These are phyloP conservation scores for Candida ipomoeae DNA, from an alignment of 805 yeast species.

Conservation along the genomic window DNA sequence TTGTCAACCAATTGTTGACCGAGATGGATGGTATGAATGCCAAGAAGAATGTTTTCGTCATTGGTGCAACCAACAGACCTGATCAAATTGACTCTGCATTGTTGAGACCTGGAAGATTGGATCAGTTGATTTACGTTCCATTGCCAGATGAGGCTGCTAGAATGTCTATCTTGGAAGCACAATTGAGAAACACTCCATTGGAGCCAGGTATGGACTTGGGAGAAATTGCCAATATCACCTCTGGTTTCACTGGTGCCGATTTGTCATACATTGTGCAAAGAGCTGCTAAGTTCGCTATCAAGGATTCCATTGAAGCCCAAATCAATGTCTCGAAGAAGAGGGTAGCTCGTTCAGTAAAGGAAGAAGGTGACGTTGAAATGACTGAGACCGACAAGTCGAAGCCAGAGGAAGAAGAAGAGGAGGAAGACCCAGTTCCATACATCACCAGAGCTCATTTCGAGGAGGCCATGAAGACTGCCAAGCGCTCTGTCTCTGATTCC, in stretches of 20 bases:
- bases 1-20: constrained; percentile 90
- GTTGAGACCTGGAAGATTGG: constrained; percentile 98
- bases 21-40: constrained; percentile 99
- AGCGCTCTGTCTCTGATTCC: constrained; percentile 94
- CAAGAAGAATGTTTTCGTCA: constrained; percentile 96
- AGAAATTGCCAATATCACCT: constrained; percentile 90
- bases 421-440: constrained; percentile 89
- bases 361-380: constrained; percentile 48
- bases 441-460: constrained; percentile 92
- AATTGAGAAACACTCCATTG: constrained; percentile 95
- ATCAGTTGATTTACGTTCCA: constrained; percentile 97
- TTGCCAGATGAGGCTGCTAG: constrained; percentile 95
- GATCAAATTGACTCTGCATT: constrained; percentile 99
- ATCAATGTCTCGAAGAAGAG: constrained; percentile 37
- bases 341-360: constrained; percentile 30
- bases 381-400: constrained; percentile 28
- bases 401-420: constrained; percentile 53
- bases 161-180: constrained; percentile 88
- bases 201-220: constrained; percentile 91
- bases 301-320: constrained; percentile 90
- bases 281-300: constrained; percentile 97
- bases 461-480: constrained; percentile 99
- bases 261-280: constrained; percentile 95
- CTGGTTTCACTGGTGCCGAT: constrained; percentile 99
- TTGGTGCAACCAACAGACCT: constrained; percentile 99